A percentile compares a stretch with the other conserved stretches of the same genome.
Conservation (phyloP, 2,329 filamentous ascomycete genomes). For the Biscogniauxia marginata region DNA sequence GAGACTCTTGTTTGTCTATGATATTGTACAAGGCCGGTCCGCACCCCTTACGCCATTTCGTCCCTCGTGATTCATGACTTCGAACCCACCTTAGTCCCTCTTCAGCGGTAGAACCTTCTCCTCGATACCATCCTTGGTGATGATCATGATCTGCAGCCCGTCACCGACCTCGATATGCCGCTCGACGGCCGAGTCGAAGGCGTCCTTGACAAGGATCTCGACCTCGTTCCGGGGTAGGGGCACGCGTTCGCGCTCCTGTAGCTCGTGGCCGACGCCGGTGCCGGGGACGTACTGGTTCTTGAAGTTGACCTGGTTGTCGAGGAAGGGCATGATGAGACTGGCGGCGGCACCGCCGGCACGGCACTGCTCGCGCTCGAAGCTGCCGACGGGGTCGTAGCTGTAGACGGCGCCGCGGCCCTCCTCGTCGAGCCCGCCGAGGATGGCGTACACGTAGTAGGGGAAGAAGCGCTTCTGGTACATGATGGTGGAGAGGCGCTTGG, state of each 20-base stretch:
- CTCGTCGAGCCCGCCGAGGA: slow-evolving; percentile 91
- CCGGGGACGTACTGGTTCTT: slow-evolving; percentile 97
- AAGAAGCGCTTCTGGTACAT: slow-evolving; percentile 98
- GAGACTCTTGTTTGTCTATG: neutral
- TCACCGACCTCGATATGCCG: slow-evolving; percentile 99
- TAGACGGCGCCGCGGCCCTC: slow-evolving; percentile 92
- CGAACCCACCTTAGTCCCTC: slow-evolving; percentile 65
- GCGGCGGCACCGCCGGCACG: slow-evolving; percentile 88
- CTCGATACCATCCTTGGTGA: slow-evolving; percentile 84
- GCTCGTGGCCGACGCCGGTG: slow-evolving; percentile 77
- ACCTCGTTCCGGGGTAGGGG: slow-evolving; percentile 73
- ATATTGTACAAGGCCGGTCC: neutral
- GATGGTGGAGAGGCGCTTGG: slow-evolving; percentile 90
- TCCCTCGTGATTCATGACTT: neutral
- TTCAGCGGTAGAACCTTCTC: slow-evolving; percentile 84
- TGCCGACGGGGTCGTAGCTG: slow-evolving; percentile 96
- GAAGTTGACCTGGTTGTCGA: slow-evolving; percentile 99
- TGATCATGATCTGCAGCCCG: slow-evolving; percentile 90
- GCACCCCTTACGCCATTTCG: neutral
- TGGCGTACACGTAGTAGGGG: slow-evolving; percentile 95
- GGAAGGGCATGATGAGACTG: slow-evolving; percentile 96
- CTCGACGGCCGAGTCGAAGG: slow-evolving; percentile 96
- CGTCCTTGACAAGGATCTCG: slow-evolving; percentile 89
- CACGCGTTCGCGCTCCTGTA: slow-evolving; percentile 68
- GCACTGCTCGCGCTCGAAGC: slow-evolving; percentile 96